Conservation (phyloP, 2,329 filamentous ascomycete genomes). For the Cercospora nicotianae region DNA sequence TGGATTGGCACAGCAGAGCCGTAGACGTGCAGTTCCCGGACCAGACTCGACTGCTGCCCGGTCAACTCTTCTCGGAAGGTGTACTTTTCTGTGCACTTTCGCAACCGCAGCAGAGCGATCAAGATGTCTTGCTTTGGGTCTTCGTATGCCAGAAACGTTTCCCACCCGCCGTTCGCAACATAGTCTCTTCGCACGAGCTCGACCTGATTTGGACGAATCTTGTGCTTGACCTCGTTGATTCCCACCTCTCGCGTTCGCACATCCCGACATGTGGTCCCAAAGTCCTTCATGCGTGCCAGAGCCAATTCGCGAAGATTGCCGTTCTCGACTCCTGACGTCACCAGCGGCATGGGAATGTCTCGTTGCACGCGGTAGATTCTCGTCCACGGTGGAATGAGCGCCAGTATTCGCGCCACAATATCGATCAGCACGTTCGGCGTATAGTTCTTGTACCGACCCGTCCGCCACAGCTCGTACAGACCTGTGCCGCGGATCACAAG, state of each 20-base stretch:
- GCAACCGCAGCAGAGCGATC: constrained; percentile 81
- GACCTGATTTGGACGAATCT: constrained; percentile 93
- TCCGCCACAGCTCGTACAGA: constrained; percentile 95
- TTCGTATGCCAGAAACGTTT: constrained; percentile 96
- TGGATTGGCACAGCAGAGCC: constrained; percentile 97
- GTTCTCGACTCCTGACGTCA: constrained; percentile 98
- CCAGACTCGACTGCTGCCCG: constrained; percentile 84
- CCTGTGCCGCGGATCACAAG: constrained; percentile 95
- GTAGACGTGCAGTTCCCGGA: constrained; percentile 94
- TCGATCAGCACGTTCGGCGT: constrained; percentile 96
- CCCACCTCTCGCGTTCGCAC: constrained; percentile 95
- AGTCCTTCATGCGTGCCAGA: constrained; percentile 97
- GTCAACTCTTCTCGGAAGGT: constrained; percentile 87
- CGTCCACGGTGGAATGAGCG: constrained; percentile 94
- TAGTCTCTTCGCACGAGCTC: constrained; percentile 95
- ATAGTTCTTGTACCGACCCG: constrained; percentile 96
- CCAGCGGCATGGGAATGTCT: constrained; percentile 98
- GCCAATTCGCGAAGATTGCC: constrained; percentile 93
- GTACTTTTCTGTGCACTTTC: constrained; percentile 88
- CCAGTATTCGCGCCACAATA: constrained; percentile 91
- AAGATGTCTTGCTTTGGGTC: constrained; percentile 98
- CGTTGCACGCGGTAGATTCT: constrained; percentile 97
- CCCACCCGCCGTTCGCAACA: constrained; percentile 93
- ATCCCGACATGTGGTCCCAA: constrained; percentile 93
- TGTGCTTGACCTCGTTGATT: constrained; percentile 98